Conservation (phyloP, 495 filamentous ascomycete species). For the Rhypophila decipiens region DNA sequence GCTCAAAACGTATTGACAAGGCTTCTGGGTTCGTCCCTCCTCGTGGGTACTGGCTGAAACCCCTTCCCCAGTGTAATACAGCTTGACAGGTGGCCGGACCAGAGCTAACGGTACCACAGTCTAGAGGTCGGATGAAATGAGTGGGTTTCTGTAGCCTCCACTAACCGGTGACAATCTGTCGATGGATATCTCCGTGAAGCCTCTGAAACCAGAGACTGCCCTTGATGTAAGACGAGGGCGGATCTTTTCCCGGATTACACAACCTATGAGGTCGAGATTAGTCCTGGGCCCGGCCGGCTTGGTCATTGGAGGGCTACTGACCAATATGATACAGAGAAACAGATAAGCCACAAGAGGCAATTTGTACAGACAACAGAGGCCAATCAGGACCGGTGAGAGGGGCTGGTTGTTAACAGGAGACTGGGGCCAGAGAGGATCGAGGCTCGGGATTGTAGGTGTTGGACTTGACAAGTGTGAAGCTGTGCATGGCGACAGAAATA, state of each 20-base stretch:
- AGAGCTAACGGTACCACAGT: too few relatives aligned
- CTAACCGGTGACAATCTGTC: too few relatives aligned
- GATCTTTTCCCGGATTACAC: conserved; percentile 24
- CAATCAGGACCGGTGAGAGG: conserved; percentile 18
- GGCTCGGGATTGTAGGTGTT: conserved; percentile 21
- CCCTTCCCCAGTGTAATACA: background rate
- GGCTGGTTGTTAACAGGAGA: conserved; percentile 13
- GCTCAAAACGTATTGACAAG: too few relatives aligned
- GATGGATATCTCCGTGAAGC: background rate
- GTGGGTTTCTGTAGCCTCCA: too few relatives aligned
- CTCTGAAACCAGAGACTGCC: conserved; percentile 1
- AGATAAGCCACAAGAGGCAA: conserved; percentile 15
- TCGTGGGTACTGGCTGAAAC: too few relatives aligned
- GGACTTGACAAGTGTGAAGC: conserved; percentile 11
- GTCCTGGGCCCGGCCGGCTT: conserved; percentile 14
- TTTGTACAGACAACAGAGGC: conserved; percentile 23
- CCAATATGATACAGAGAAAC: conserved; percentile 46
- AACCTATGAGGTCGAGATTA: conserved; percentile 26
- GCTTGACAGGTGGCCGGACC: too few relatives aligned
- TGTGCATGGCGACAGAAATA: conserved; percentile 27
- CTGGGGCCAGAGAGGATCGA: conserved; percentile 15
- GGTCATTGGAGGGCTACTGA: conserved; percentile 38
- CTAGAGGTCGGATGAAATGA: too few relatives aligned
- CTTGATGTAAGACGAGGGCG: background rate
- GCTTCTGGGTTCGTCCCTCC: too few relatives aligned